Percentiles rank a stretch among this genome's conserved stretches.
These are phyloP conservation scores for Aspergillus sp. DNA, from an alignment of 2,329 filamentous ascomycete genomes.

Conservation along the genomic window DNA sequence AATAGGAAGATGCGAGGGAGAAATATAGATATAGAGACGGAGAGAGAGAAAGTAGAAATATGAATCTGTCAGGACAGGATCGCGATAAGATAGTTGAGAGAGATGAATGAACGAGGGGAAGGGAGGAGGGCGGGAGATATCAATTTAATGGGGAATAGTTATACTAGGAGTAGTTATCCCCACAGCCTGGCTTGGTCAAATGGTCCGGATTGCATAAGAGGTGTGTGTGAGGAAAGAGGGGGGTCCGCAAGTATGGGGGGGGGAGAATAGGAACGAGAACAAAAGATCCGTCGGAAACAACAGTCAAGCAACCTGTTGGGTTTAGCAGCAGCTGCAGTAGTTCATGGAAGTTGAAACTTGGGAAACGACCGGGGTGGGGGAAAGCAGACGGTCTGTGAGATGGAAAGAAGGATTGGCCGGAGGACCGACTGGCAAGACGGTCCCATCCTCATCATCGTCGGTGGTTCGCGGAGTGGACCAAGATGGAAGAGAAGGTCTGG, in stretches of 20 bases:
- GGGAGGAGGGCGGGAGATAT: conserved; percentile 16
- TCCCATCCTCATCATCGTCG: neutral
- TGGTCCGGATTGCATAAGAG: conserved; percentile 11
- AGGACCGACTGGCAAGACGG: neutral
- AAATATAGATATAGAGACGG: neutral
- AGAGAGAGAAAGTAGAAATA: neutral
- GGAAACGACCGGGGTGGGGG: conserved; percentile 4
- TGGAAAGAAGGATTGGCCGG: conserved; percentile 1
- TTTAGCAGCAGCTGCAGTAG: neutral
- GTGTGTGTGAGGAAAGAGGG: neutral
- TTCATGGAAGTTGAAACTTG: conserved; percentile 13
- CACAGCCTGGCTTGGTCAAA: conserved; percentile 14
- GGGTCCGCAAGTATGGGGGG: neutral
- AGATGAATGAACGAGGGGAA: conserved; percentile 9
- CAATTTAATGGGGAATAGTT: conserved; percentile 11
- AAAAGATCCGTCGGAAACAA: conserved; percentile 4
- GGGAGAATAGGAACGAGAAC: neutral
- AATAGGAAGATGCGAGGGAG: neutral
- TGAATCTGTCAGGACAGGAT: neutral
- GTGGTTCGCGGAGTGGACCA: neutral
- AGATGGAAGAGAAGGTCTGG: conserved; percentile 12
- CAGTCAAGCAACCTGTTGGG: neutral
- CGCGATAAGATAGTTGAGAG: conserved; percentile 1
- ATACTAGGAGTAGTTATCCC: conserved; percentile 7
- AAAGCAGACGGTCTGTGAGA: conserved; percentile 1